Conservation (phyloP, 2,329 filamentous ascomycete species). For the Xylaria sp. region DNA sequence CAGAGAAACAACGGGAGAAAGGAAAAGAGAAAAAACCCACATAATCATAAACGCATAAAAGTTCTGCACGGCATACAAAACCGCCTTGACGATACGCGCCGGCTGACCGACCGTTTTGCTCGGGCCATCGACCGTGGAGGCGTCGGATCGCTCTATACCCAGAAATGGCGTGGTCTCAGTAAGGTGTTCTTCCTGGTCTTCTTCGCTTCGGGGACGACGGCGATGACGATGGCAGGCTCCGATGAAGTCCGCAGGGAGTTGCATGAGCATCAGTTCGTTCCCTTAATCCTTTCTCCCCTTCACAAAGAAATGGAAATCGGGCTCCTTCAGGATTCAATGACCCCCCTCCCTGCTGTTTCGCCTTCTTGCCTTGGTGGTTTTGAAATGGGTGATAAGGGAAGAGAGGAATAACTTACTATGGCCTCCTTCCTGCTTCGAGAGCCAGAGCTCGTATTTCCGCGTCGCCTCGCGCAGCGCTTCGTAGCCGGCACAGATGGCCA, state of each 20-base stretch:
- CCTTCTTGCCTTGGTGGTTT: neutral
- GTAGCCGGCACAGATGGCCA: slow-evolving; percentile 84
- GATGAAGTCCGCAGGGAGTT: slow-evolving; percentile 6
- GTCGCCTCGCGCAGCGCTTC: slow-evolving; percentile 77
- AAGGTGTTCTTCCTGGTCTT: slow-evolving; percentile 36
- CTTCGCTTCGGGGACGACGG: slow-evolving; percentile 14
- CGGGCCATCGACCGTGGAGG: slow-evolving; percentile 39
- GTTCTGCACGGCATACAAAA: slow-evolving; percentile 85
- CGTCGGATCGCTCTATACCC: slow-evolving; percentile 65
- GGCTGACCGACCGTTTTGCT: slow-evolving; percentile 47
- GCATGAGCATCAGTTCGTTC: slow-evolving; percentile 16
- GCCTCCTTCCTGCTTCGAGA: slow-evolving; percentile 44
- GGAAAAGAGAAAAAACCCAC: slow-evolving; percentile 52
- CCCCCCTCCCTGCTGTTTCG: neutral
- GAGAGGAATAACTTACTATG: slow-evolving; percentile 44
- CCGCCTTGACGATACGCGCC: slow-evolving; percentile 72
- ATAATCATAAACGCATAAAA: slow-evolving; percentile 99
- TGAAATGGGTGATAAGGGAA: slow-evolving; percentile 2
- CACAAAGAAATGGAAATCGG: too few species aligned
- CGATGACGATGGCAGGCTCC: neutral
- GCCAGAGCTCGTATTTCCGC: slow-evolving; percentile 65
- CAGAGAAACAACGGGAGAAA: neutral
- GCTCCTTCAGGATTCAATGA: neutral
- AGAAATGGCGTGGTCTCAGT: slow-evolving; percentile 60
- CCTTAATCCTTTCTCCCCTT: neutral